A percentile compares a stretch with the other conserved stretches of the same genome.
Evolutionary conservation across 2,329 filamentous ascomycete species (phyloP).

Genomic region (Fusarium sp.): DNA sequence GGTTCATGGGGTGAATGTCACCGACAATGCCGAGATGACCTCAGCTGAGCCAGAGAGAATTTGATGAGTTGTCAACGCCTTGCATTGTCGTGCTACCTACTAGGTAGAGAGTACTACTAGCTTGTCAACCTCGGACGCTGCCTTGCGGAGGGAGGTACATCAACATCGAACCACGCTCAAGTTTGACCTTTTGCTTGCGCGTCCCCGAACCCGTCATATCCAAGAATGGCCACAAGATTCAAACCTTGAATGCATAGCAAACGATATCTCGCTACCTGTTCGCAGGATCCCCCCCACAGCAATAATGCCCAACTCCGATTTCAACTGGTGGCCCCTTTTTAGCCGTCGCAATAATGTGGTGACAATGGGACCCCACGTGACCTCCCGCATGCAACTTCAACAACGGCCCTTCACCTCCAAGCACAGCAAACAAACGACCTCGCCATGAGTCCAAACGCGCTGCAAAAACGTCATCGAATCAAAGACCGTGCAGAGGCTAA

Average conservation of each 20-base stretch:
- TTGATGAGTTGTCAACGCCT: conserved; percentile 1
- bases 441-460: neutral
- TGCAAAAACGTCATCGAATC: neutral
- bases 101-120: neutral
- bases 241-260: neutral
- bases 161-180: neutral
- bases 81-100: neutral
- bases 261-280: neutral
- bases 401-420: neutral
- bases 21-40: conserved; percentile 19
- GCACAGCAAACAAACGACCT: neutral
- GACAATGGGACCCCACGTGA: neutral
- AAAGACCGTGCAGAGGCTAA: neutral
- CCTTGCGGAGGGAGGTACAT: neutral
- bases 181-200: neutral
- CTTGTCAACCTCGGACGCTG: neutral
- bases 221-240: neutral
- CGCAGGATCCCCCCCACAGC: neutral
- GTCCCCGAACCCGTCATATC: neutral
- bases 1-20: conserved; percentile 23
- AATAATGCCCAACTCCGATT: neutral
- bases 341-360: neutral
- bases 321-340: conserved; percentile 1
- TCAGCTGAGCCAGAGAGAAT: conserved; percentile 15
- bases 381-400: neutral